A percentile compares a stretch with the other conserved stretches of the same genome.
Evolutionary conservation across 306 rosid species (phyloP).

Genomic region (Pyrus pyrifolia): DNA sequence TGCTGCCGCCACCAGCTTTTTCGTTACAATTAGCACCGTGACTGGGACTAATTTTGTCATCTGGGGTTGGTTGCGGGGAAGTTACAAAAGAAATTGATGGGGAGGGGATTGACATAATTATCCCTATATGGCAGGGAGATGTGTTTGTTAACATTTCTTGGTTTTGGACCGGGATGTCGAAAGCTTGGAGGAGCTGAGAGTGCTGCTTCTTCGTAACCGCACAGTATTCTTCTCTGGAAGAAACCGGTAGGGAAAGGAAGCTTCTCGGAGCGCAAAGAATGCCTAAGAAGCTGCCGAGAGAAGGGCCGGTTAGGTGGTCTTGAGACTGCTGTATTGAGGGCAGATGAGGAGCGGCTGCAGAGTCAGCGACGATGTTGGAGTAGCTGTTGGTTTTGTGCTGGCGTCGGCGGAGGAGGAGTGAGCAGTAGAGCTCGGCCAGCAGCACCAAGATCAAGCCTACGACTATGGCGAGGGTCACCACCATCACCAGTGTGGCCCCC

Average conservation of each 20-base stretch:
- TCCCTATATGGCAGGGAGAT: conserved; percentile 25
- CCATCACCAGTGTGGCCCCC: conserved; percentile 85
- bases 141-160: conserved; percentile 21
- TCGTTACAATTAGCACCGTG: conserved; percentile 12
- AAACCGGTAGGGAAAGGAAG: conserved; percentile 48
- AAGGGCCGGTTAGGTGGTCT: conserved; percentile 15
- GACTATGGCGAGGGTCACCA: conserved; percentile 71
- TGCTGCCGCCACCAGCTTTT: background rate
- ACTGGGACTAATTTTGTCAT: background rate
- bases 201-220: conserved; percentile 29
- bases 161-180: conserved; percentile 40
- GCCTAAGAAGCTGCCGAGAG: conserved; percentile 47
- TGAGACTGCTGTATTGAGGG: conserved; percentile 17
- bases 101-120: conserved; percentile 18
- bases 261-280: conserved; percentile 78
- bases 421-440: conserved; percentile 86
- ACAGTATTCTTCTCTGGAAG: conserved; percentile 30
- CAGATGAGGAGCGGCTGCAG: conserved; percentile 22
- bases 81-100: conserved; percentile 33
- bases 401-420: conserved; percentile 80
- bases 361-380: background rate
- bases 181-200: conserved; percentile 28
- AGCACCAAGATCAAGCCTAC: conserved; percentile 71
- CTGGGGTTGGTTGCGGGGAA: conserved; percentile 20
- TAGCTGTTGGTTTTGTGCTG: conserved; percentile 29